A percentile compares a stretch with the other conserved stretches of the same genome.
phyloP scores from a whole-genome alignment of 768 basidiomycete genomes.

The Mycena crocata region DNA sequence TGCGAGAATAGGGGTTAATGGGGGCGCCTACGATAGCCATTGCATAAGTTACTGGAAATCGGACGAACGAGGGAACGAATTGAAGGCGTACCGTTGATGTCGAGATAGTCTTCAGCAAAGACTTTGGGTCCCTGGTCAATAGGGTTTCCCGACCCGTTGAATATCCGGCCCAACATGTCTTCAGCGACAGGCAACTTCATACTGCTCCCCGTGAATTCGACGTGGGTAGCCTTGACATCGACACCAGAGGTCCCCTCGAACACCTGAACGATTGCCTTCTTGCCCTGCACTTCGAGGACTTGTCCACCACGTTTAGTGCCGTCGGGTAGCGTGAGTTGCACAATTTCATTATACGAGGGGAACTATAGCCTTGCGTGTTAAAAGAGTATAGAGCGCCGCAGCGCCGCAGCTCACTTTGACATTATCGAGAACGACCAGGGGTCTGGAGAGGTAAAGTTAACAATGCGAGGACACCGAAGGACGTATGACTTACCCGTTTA shows the following conservation, averaged over 20 bases:
- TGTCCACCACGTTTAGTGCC: constrained; percentile 96
- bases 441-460: constrained; percentile 59
- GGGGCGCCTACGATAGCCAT: constrained; percentile 77
- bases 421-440: constrained; percentile 96
- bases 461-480: constrained; percentile 16
- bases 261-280: constrained; percentile 99
- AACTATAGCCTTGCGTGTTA: constrained; percentile 64
- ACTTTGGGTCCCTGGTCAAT: constrained; percentile 99
- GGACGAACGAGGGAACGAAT: constrained; percentile 21
- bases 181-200: constrained; percentile 99
- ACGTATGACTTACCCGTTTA: constrained; percentile 83
- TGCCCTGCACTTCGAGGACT: constrained; percentile 97
- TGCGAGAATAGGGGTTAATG: constrained; percentile 97
- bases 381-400: neutral
- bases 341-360: constrained; percentile 98
- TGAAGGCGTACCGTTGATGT: constrained; percentile 88
- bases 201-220: constrained; percentile 97
- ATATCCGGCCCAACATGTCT: constrained; percentile 98
- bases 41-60: constrained; percentile 23
- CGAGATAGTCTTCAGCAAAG: constrained; percentile 98
- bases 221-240: constrained; percentile 96
- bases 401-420: constrained; percentile 79
- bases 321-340: constrained; percentile 93
- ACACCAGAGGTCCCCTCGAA: constrained; percentile 98
- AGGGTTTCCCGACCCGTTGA: constrained; percentile 98